Base-by-base conservation (phyloP, 2,329 filamentous ascomycete genomes). In the Emericellopsis atlantica region DNA sequence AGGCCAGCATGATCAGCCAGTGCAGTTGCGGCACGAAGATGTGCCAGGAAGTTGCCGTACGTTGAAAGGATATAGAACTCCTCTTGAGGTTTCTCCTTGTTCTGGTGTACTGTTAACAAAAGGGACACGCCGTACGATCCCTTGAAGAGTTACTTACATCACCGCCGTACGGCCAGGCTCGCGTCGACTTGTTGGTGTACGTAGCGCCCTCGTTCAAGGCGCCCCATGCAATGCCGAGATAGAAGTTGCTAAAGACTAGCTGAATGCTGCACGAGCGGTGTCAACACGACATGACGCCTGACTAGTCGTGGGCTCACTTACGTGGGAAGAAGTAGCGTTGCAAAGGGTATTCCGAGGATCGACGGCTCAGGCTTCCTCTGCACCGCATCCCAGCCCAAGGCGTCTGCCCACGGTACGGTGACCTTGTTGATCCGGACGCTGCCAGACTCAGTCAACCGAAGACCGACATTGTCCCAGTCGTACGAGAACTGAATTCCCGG, bases 221-320 rank as follows among this genome's bases (percentile, higher is more conserved):
- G 1, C 78, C 76, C 35, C 69, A 64, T 0, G 76, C 72, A 44
- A 81, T 81, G 2, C 76, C 76, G 1, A 81, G 59, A 51, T 81
- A 80, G 50, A 81, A 76, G 53, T 81, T 81, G 51, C 65, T 66
- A 55, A 81, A 81, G n/a, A 79, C 71, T 0, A 81, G 66, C 51
- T 81, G 76, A 44, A 81, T 79, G 0, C 65, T 70, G 26, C 1
- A n/a, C 3, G 5, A n/a, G 81, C 52, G 4, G 64, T 67, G 0
- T 69, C 69, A 46, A 73, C 80, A 0, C 72, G 68, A 31, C 77
- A 67, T 2, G 59, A n/a, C n/a, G n/a, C n/a, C n/a, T n/a, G n/a
- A n/a, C n/a, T n/a, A n/a, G n/a, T n/a, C n/a, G n/a, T n/a, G n/a
- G n/a, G n/a, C n/a, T n/a, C n/a, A n/a, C n/a, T n/a, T n/a, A n/a